Evolutionary conservation across 441 rosid genomes (phyloP).

Genomic region (Manihot esculenta): DNA sequence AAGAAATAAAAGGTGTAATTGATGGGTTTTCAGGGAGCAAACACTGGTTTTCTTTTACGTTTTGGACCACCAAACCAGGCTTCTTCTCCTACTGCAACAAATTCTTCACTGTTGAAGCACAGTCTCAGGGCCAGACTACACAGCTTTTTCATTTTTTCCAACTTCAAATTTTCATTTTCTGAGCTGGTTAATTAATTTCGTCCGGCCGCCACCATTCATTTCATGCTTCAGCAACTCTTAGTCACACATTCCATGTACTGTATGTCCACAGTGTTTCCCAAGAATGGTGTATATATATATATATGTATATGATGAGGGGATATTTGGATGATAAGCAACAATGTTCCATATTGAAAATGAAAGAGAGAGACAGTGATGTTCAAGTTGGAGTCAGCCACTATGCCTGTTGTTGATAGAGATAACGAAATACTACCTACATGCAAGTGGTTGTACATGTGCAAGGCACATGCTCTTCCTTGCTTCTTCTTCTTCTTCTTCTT

Average conservation of each 20-base stretch:
- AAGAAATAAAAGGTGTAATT: background rate
- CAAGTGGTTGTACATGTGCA: background rate
- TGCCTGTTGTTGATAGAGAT: conserved; percentile 12
- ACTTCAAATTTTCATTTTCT: too few species aligned
- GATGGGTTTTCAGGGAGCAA: background rate
- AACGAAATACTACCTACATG: conserved; percentile 15
- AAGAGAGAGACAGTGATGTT: conserved; percentile 7
- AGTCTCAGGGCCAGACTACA: background rate
- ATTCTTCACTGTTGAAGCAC: conserved; percentile 2
- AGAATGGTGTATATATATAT: too few species aligned
- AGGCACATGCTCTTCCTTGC: background rate
- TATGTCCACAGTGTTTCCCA: too few species aligned
- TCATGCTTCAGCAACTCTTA: too few species aligned
- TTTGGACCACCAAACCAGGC: conserved; percentile 1
- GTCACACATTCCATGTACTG: too few species aligned
- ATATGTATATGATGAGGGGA: background rate
- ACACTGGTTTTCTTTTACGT: background rate
- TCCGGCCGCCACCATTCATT: too few species aligned
- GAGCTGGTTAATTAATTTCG: too few species aligned
- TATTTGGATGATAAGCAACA: background rate
- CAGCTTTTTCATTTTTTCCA: too few species aligned
- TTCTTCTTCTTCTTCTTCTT: background rate
- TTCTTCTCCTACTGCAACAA: conserved; percentile 9
- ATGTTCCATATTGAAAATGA: too few species aligned
- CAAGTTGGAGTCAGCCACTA: too few species aligned